Evolutionary conservation across 768 basidiomycete species (phyloP), one percentile per base, ranked within the genome.

Genomic region (Phaeotremella skinneri): DNA sequence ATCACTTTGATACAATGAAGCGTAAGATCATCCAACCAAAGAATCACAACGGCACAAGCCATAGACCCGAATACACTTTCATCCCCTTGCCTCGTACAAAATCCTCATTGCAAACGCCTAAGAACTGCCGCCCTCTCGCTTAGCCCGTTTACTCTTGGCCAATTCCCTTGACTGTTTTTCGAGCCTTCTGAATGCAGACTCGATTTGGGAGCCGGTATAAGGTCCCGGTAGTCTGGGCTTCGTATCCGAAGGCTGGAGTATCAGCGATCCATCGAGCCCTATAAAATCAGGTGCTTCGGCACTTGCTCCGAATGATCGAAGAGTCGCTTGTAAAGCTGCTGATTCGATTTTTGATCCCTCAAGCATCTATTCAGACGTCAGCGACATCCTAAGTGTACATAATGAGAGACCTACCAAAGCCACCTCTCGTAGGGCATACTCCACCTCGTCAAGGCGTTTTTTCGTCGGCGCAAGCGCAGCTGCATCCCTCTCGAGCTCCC

Each of bases 401-500:
- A 17, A n/a, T 21, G 31, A 25, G 16, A 4, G 29, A 56, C 68
- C 50, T 17, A 73, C 71, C 64, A 70, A 37, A 17, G 64, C 55
- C 5, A 63, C 45, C n/a, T 66, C 59, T 31, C 52, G 30, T 45
- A 68, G 37, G n/a, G 56, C 32, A 14, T 25, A 37, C 16, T 68
- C 49, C 7, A 49, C 56, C 30, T 68, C 62, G 0, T 49, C 47
- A 25, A 66, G 51, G 2, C 59, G 53, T 7, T 37, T 32, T n/a
- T 61, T 62, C n/a, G 66, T 58, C 16, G 58, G 32, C n/a, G 51
- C 60, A 16, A 70, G 55, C 13, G 66, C 66, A 6, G 62, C 64
- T 0, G 62, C 62, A 34, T 65, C 67, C 14, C 56, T 27, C 49
- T 73, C 64, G 20, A 75, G 62, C 52, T 70, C 59, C 34, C 69